Base-by-base conservation (phyloP, 2,329 filamentous ascomycete genomes). In the Rhinocladiella similis region DNA sequence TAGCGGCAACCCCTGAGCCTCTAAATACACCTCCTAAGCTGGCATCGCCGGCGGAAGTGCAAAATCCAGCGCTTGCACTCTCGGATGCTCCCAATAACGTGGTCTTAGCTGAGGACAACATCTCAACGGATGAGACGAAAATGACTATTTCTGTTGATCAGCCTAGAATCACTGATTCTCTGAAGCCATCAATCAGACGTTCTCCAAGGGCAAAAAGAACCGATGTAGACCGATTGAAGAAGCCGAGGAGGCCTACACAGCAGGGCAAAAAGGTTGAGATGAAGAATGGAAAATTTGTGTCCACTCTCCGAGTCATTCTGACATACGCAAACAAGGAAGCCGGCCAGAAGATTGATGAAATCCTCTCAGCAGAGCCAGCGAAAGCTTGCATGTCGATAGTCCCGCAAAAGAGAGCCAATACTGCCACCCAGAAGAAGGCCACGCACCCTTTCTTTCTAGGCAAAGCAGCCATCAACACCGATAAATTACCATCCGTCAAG, bases 381-480 rank as follows among this genome's bases (percentile, higher is more conserved):
- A n/a, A 58, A 59, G 65, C 61, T 57, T 13, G 42, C 20, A 19
- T 13, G 18, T 42, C 14, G 29, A 9, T n/a, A 13, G 35, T 27
- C 5, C 6, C 43, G 10, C 16, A 14, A 9, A 14, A 51, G 45
- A 59, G 64, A 49, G 51, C 41, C 27, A 20, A 39, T 57, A 35
- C n/a, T 18, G 18, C 27, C 6, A 33, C 19, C 7, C 39, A 20
- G 13, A 39, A 25, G n/a, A 85, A 82, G 64, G 63, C 75, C 1
- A 81, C 83, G 0, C 86, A 91, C 71, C 88, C 88, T 0, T 89
- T 91, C 67, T 91, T 91, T 66, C 67, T 80, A 14, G 83, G 81
- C 5, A 88, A 85, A 63, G 19, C 76, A 5, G 69, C 71, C 7
- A 27, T n/a, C 3, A 53, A 56, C 27, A 19, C 43, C 4, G 55